These are phyloP conservation scores for Blastomyces percursus DNA, from an alignment of 2,329 filamentous ascomycete species.

Conservation along the genomic window DNA sequence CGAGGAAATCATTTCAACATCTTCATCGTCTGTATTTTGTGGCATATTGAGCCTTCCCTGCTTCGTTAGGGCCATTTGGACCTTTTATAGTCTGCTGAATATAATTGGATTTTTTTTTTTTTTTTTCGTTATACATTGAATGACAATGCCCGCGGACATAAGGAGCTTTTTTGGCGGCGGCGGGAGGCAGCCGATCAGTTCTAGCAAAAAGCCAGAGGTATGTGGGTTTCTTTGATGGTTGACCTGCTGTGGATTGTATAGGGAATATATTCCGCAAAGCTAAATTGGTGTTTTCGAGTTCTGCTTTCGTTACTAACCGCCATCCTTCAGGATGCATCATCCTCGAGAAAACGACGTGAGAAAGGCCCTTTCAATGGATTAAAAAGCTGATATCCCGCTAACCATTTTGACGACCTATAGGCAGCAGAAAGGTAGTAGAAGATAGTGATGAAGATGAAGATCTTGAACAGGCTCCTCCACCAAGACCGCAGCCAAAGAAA, in stretches of 20 bases:
- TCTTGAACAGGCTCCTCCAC: slow-evolving; percentile 32
- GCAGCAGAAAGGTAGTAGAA: slow-evolving; percentile 58
- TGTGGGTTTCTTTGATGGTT: slow-evolving; percentile 8
- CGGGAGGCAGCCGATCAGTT: slow-evolving; percentile 44
- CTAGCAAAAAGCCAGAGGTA: slow-evolving; percentile 31
- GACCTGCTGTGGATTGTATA: slow-evolving; percentile 3
- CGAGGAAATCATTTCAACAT: background rate
- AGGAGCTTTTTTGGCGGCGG: slow-evolving; percentile 69
- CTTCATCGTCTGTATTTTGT: background rate
- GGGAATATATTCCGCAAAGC: slow-evolving; percentile 2
- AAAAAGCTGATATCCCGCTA: slow-evolving; percentile 1
- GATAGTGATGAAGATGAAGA: slow-evolving; percentile 69
- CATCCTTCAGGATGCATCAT: slow-evolving; percentile 19
- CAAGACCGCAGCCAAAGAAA: slow-evolving; percentile 32
- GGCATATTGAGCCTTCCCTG: background rate
- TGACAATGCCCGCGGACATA: slow-evolving; percentile 69
- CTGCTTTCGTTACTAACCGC: background rate
- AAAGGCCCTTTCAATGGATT: background rate
- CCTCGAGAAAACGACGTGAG: slow-evolving; percentile 29
- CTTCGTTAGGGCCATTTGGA: background rate
- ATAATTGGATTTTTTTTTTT: background rate
- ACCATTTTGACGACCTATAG: slow-evolving; percentile 17
- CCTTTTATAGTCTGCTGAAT: background rate
- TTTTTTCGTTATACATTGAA: background rate
- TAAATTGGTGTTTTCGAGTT: background rate